Base-by-base conservation (phyloP, 257 asterid genomes). In the Gardenia jasminoides region DNA sequence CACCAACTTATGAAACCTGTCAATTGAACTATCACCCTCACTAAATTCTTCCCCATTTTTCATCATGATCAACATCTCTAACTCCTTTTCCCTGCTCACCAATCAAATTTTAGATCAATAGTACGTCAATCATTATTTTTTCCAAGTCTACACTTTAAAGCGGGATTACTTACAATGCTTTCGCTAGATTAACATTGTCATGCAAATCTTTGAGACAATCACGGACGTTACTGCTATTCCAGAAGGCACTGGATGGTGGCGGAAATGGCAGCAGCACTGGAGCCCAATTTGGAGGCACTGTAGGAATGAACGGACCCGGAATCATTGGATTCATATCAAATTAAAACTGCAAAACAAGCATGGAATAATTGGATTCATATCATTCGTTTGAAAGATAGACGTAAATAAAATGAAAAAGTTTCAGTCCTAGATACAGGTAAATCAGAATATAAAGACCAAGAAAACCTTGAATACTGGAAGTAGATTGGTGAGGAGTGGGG, bases 201-300 rank as follows among this genome's bases (percentile, higher is more conserved):
- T 58, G 73, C 71, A 86, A 65, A 52, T 82, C 77, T 39, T 74
- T 81, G 72, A 83, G 84, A 58, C 77, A 80, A 50, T 76, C 85
- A 33, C 75, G 76, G 78, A 83, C 80, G 56, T 85, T 84, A 33
- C 77, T 48, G 66, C 80, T 13, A 36, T 72, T 74, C 88, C 87
- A 81, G 82, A 87, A 92, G 76, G 90, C 62, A 64, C 90, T 77
- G 6, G 96, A 86, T 12, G 94, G 89, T 44, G 92, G 94, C 28
- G 97, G 93, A 26, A 89, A 67, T 6, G 90, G 87, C 74, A 91
- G 95, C 76, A 81, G 71, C 39, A 78, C 79, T 8, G 92, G 96
- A 28, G 87, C 84, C 77, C 79, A 72, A 39, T 83, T 81, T 1
- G 85, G 83, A 33, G 89, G 86, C 39, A 71, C 66, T 77, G 83